These are phyloP conservation scores for Saturnispora saitoi DNA, from an alignment of 805 yeast genomes.

Conservation along the genomic window DNA sequence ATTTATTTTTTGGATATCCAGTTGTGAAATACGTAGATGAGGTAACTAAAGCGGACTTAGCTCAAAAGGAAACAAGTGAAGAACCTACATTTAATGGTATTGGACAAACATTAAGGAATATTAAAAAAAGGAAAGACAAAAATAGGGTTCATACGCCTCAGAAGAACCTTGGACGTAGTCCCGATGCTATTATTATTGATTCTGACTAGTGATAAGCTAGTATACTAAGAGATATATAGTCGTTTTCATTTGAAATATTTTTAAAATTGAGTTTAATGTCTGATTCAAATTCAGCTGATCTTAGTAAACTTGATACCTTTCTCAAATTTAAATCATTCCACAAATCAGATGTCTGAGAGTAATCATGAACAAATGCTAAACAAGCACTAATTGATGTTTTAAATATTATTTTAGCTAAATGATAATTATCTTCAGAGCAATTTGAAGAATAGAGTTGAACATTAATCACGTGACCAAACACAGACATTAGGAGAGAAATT, in stretches of 20 bases:
- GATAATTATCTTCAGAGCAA: constrained; percentile 24
- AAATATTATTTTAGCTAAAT: constrained; percentile 32
- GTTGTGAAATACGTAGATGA: constrained; percentile 41
- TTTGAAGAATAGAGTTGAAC: not conserved
- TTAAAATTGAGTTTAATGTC: not conserved
- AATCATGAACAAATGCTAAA: constrained; percentile 36
- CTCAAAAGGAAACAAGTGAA: not conserved
- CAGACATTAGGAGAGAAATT: constrained; percentile 33
- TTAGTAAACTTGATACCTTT: constrained; percentile 38
- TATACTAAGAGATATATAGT: not conserved
- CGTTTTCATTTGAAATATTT: not conserved
- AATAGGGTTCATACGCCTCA: constrained; percentile 42
- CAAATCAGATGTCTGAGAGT: constrained; percentile 30
- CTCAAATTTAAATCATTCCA: constrained; percentile 41
- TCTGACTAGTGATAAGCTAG: constrained; percentile 21
- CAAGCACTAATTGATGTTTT: constrained; percentile 22
- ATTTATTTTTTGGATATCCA: constrained; percentile 91
- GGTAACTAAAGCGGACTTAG: constrained; percentile 24
- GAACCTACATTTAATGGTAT: constrained; percentile 43
- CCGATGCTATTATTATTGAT: constrained; percentile 77
- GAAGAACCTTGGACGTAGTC: constrained; percentile 58
- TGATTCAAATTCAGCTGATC: constrained; percentile 20
- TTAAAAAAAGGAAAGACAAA: constrained; percentile 52
- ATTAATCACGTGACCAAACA: constrained; percentile 31
- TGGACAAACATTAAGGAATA: constrained; percentile 62